A percentile compares a stretch with the other conserved stretches of the same genome.
These are phyloP conservation scores for Ammopiptanthus mongolicus DNA, from an alignment of 306 rosid species.

Conservation along the genomic window DNA sequence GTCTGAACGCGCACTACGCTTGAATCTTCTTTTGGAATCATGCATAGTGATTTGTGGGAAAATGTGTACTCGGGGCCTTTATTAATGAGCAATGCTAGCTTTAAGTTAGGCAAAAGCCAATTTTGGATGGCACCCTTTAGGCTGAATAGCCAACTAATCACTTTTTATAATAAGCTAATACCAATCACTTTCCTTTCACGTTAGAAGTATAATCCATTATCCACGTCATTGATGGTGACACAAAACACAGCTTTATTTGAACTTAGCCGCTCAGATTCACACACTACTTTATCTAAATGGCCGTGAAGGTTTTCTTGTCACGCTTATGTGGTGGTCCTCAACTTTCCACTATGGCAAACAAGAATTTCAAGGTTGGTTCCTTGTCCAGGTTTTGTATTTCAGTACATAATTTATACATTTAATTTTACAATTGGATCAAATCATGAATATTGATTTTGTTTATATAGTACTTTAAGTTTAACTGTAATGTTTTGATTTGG, in stretches of 20 bases:
- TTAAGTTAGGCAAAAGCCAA: constrained; percentile 34
- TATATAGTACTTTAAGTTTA: not conserved
- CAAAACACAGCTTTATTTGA: constrained; percentile 28
- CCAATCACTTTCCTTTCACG: constrained; percentile 28
- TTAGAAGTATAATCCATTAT: constrained; percentile 14
- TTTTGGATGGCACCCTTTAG: constrained; percentile 12
- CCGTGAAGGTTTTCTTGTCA: not conserved
- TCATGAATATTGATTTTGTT: not conserved
- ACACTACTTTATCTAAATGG: constrained; percentile 16
- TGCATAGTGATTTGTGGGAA: constrained; percentile 3
- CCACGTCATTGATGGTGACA: constrained; percentile 28
- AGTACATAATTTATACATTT: not conserved
- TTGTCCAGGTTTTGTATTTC: not conserved
- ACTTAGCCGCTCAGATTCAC: constrained; percentile 18
- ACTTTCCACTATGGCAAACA: constrained; percentile 13
- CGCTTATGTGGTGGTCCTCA: constrained; percentile 13
- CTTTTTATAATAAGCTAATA: constrained; percentile 3
- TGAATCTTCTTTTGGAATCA: constrained; percentile 19
- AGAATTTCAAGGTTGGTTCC: not conserved
- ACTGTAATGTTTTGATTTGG: not conserved
- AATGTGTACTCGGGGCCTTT: not conserved
- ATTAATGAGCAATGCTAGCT: not conserved
- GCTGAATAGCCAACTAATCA: constrained; percentile 26
- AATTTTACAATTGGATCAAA: not conserved
- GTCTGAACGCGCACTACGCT: constrained; percentile 19